Conservation (phyloP, 208 protist genomes). For the Leishmania guyanensis region DNA sequence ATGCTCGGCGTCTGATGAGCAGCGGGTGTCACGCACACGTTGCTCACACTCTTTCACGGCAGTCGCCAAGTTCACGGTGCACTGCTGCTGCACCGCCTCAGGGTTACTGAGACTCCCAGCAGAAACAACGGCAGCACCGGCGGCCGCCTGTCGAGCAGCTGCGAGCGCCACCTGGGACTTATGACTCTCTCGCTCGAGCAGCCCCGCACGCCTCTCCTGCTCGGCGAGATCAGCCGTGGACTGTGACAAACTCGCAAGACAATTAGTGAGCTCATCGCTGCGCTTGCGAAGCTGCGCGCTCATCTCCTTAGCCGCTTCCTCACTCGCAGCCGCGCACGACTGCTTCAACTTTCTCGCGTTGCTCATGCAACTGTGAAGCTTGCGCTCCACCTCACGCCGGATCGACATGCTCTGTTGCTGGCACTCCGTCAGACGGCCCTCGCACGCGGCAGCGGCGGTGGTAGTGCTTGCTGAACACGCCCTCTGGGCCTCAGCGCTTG, state of each 20-base stretch:
- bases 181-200: background rate
- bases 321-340: background rate
- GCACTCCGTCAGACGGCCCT: background rate
- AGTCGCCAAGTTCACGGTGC: constrained; percentile 3
- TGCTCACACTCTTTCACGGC: constrained; percentile 1
- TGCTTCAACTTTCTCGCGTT: background rate
- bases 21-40: background rate
- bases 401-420: constrained; percentile 7
- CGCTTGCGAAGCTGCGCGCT: constrained; percentile 7
- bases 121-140: background rate
- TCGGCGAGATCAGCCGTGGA: constrained; percentile 1
- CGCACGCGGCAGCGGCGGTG: background rate
- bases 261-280: background rate
- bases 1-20: constrained; percentile 3
- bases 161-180: constrained; percentile 1
- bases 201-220: constrained; percentile 4
- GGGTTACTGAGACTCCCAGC: constrained; percentile 7
- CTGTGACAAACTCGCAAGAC: background rate
- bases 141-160: background rate
- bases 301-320: background rate
- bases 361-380: background rate
- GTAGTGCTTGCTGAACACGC: background rate
- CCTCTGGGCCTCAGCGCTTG: background rate
- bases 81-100: constrained; percentile 19
- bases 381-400: background rate